These are phyloP conservation scores for Bisporella sp. DNA, from an alignment of 2,329 filamentous ascomycete species.

Conservation along the genomic window DNA sequence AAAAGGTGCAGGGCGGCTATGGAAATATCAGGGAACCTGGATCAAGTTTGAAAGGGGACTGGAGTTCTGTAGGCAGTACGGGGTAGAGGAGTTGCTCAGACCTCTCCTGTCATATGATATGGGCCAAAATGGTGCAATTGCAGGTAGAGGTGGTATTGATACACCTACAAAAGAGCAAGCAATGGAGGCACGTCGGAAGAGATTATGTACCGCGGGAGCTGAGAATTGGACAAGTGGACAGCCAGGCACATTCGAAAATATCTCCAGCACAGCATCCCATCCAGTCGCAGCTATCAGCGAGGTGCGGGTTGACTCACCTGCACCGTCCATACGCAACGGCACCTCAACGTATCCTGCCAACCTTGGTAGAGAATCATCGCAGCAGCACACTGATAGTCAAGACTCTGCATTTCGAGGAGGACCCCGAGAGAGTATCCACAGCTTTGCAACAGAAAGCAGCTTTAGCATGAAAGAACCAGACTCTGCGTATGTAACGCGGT, in stretches of 20 bases:
- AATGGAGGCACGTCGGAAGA: slow-evolving; percentile 90
- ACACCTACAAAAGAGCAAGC: slow-evolving; percentile 98
- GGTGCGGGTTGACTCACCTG: slow-evolving; percentile 84
- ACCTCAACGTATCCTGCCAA: slow-evolving; percentile 60
- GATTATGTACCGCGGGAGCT: slow-evolving; percentile 72
- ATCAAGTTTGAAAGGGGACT: slow-evolving; percentile 89
- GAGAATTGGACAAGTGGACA: slow-evolving; percentile 61
- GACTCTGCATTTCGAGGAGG: slow-evolving; percentile 60
- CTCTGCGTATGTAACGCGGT: slow-evolving; percentile 60
- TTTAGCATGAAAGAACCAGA: slow-evolving; percentile 56
- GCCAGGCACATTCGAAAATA: slow-evolving; percentile 91
- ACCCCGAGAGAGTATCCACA: slow-evolving; percentile 76
- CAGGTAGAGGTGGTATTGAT: slow-evolving; percentile 71
- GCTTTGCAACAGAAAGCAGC: slow-evolving; percentile 67
- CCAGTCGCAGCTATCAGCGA: slow-evolving; percentile 96
- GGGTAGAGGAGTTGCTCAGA: slow-evolving; percentile 68
- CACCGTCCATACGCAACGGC: slow-evolving; percentile 54
- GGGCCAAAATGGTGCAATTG: slow-evolving; percentile 64
- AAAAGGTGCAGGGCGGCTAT: slow-evolving; percentile 97
- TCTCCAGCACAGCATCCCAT: slow-evolving; percentile 85
- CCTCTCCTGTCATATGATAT: slow-evolving; percentile 77
- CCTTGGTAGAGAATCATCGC: slow-evolving; percentile 66
- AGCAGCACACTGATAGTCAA: slow-evolving; percentile 52
- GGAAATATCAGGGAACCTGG: slow-evolving; percentile 98
- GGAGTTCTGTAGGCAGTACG: slow-evolving; percentile 79